Base-by-base conservation (phyloP, 805 yeast genomes). In the Zygotorulaspora florentina region DNA sequence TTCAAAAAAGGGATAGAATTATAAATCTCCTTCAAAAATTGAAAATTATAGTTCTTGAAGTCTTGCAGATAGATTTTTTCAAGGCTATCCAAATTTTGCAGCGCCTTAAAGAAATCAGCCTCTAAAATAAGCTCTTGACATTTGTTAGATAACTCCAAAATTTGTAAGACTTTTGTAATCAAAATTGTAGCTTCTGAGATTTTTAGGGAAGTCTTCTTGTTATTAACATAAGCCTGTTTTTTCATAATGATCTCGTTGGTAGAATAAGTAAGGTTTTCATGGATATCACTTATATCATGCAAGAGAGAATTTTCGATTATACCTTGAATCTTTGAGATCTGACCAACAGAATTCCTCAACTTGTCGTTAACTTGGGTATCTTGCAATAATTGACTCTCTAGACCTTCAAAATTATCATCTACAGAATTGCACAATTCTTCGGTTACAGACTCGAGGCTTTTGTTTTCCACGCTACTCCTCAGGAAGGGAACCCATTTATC, bases 131-230 rank as follows among this genome's bases (percentile, higher is more conserved):
- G 70, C 33, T 86, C 90, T 60, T 88, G 87, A 40, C 89, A 86
- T 57, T 82, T 85, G 66, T 89, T 90, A 12, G 95, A 85, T 54
- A 85, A 76, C 58, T 90, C 96, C 45, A 91, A 72, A 8, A 90
- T 90, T 52, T 85, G 88, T 18, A 90, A 71, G 54, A 95, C 85
- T 40, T 81, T 74, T 44, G 77, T 79, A 29, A 91, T 77, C 16
- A 87, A 80, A 33, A 77, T 73, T 7, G 77, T 77, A 0, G 96
- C 83, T 53, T 85, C 87, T 43, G 78, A 77, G 50, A 91, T 82
- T 61, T 85, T 86, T 42, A 70, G 69, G 13, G 80, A 73, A 6
- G 84, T 77, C 53, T 81, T 82, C 54, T 83, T 84, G 48, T 80
- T 70, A 42, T 79, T 79, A 18, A 85, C 68, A 39, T 79, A 72